Evolutionary conservation across 108 stramenopile species (phyloP).

Genomic region (Aurantiochytrium sp.): DNA sequence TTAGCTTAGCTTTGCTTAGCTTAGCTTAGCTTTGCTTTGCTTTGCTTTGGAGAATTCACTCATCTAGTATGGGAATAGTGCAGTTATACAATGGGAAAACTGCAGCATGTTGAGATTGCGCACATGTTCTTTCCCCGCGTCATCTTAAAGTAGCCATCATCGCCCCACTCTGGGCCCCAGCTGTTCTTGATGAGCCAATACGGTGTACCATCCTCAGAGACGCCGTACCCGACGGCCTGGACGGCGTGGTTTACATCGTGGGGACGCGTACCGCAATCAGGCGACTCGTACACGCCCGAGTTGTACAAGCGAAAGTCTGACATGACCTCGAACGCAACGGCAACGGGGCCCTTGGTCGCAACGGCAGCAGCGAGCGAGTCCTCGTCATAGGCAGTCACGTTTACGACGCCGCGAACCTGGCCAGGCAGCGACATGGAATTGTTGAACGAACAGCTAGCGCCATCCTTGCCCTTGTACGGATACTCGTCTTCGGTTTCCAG

Average conservation of each 20-base stretch:
- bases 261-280: constrained; percentile 48
- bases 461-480: constrained; percentile 40
- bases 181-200: constrained; percentile 37
- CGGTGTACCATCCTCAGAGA: constrained; percentile 31
- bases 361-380: background rate
- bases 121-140: constrained; percentile 45
- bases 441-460: background rate
- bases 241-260: constrained; percentile 58
- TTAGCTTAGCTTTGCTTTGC: no score
- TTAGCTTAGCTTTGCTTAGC: no score
- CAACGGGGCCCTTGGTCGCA: constrained; percentile 49
- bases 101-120: constrained; percentile 33
- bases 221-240: constrained; percentile 49
- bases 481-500: constrained; percentile 46
- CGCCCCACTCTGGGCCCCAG: constrained; percentile 52
- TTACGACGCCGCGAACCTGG: background rate
- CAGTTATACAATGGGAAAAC: background rate
- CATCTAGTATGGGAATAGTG: no score
- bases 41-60: no score
- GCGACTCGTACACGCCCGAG: constrained; percentile 47
- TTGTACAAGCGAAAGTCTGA: constrained; percentile 55
- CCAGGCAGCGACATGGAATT: background rate
- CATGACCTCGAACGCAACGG: constrained; percentile 66
- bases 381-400: constrained; percentile 16
- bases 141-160: constrained; percentile 57